Conservation (phyloP, 441 rosid genomes). For the Theobroma grandiflorum region DNA sequence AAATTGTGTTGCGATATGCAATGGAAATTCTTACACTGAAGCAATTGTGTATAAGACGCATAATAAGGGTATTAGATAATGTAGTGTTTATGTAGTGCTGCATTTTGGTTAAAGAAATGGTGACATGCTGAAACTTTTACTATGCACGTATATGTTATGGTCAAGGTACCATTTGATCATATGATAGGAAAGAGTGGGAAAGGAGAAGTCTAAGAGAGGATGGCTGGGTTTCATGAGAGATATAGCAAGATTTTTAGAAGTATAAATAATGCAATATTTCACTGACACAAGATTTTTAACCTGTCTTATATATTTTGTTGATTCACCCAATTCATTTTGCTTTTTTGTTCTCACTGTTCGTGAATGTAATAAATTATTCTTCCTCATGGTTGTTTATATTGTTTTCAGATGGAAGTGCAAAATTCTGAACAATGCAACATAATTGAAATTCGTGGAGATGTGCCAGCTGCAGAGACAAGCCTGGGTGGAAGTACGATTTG, state of each 20-base stretch:
- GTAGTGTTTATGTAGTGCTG: neutral
- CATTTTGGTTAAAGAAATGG: conserved; percentile 1
- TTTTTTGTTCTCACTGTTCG: neutral
- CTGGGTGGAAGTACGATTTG: conserved; percentile 49
- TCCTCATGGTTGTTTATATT: conserved; percentile 10
- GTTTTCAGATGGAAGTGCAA: conserved; percentile 58
- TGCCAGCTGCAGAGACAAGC: conserved; percentile 34
- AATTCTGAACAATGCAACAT: conserved; percentile 43
- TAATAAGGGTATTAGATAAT: neutral
- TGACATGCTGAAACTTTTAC: neutral
- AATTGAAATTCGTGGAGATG: conserved; percentile 53
- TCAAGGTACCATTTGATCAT: neutral
- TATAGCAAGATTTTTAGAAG: neutral
- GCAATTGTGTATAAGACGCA: neutral
- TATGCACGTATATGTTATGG: neutral
- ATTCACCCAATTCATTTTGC: neutral
- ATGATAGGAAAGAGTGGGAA: conserved; percentile 6
- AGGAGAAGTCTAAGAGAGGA: neutral
- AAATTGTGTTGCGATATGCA: neutral
- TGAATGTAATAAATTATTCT: neutral
- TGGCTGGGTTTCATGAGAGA: neutral
- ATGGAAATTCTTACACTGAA: neutral
- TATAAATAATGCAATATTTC: neutral
- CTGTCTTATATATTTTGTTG: neutral
- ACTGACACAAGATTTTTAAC: neutral